Evolutionary conservation across 164 flowering plant genomes (phyloP), one percentile per base, ranked within the genome.

Genomic region (Piper betle): DNA sequence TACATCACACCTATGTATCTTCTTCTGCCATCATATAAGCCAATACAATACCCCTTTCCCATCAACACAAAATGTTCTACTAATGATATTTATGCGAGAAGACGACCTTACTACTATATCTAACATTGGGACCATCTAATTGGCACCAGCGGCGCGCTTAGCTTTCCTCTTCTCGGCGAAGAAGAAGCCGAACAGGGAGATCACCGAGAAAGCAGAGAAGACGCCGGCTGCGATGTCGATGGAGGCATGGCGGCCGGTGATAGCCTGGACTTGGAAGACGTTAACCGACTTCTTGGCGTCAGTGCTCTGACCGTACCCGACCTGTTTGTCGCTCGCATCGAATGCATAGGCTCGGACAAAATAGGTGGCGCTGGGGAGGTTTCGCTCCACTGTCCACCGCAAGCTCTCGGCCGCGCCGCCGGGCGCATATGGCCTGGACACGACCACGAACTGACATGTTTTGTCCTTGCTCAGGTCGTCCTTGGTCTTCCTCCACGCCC

Each of bases 201-300:
- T 18, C 5, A 91, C 69, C 1, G 97, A 78, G 83, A 91, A 83
- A 38, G 75, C 91, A 19, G 96, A 88, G 83, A 86, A 86, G 65
- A 77, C 73, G 40, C 66, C 73, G 17, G 95, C 81, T 9, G 87
- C 85, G 12, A 88, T 77, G 59, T 86, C 95, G 1, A 91, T 73
- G 0, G 91, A 81, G 10, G 42, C 64, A 56, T 79, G 86, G 57
- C 96, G 86, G 15, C 97, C 97, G 4, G 73, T 66, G 77, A 86
- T 77, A 2, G 80, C 82, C 57, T 84, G 66, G 37, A 91, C 59
- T 0, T 68, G 63, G 39, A 91, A 87, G 48, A 88, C 70, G 68
- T 85, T 78, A 39, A 72, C 71, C 0, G 69, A 65, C 63, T 81
- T 84, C 4, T 73, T 6, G 3, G 37, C 64, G 42, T 88, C 69